Evolutionary conservation across 441 rosid genomes (phyloP).

Genomic region (Capsella rubella): DNA sequence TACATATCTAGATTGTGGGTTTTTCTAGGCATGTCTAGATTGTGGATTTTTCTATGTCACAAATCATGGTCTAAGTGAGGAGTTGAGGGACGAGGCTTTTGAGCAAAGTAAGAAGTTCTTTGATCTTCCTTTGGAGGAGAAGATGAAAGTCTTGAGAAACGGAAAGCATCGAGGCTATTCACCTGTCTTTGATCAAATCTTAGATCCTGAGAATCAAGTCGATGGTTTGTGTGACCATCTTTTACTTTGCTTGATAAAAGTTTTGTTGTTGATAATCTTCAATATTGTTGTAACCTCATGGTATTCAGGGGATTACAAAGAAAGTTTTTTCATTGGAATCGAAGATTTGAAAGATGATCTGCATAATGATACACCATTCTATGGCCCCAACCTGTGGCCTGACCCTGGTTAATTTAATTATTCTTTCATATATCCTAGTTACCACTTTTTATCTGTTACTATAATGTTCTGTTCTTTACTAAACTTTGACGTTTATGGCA

Average conservation of each 20-base stretch:
- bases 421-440: too few species aligned
- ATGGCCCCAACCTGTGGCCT: conserved; percentile 84
- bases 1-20: conserved; percentile 66
- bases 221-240: conserved; percentile 51
- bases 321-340: conserved; percentile 73
- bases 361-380: conserved; percentile 67
- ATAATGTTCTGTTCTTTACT: neutral
- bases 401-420: conserved; percentile 48
- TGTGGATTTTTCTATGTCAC: conserved; percentile 81
- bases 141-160: conserved; percentile 77
- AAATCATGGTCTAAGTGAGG: conserved; percentile 76
- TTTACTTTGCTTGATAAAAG: conserved; percentile 46
- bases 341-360: conserved; percentile 67
- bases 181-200: conserved; percentile 66
- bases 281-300: neutral
- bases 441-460: neutral
- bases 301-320: conserved; percentile 84
- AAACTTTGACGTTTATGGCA: conserved; percentile 24
- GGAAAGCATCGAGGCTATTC: conserved; percentile 75
- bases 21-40: conserved; percentile 91
- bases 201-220: conserved; percentile 77
- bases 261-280: neutral
- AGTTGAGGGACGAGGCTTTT: conserved; percentile 72
- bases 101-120: conserved; percentile 68
- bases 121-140: conserved; percentile 59